These are phyloP conservation scores for Naumovozyma castellii DNA, from an alignment of 805 yeast genomes.

Conservation along the genomic window DNA sequence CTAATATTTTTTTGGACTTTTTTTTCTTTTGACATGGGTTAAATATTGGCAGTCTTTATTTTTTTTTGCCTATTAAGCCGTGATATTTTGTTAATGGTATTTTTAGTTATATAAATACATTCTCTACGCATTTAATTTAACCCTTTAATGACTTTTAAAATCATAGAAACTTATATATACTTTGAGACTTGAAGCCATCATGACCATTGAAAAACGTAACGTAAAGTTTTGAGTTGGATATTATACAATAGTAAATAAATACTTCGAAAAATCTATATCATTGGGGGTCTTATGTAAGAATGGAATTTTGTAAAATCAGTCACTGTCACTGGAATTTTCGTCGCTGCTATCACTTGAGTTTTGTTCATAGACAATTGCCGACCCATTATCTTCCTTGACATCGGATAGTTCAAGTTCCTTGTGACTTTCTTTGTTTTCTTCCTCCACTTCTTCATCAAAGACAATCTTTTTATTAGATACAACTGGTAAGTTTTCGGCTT, in stretches of 20 bases:
- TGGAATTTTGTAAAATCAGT: too few species aligned
- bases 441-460: slow-evolving; percentile 38
- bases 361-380: slow-evolving; percentile 28
- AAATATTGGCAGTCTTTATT: too few species aligned
- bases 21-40: too few species aligned
- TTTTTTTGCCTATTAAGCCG: too few species aligned
- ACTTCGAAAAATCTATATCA: neutral
- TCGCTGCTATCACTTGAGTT: slow-evolving; percentile 25
- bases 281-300: too few species aligned
- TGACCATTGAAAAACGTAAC: too few species aligned
- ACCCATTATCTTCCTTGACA: slow-evolving; percentile 28
- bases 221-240: too few species aligned
- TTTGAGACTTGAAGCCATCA: too few species aligned
- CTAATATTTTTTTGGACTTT: neutral
- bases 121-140: neutral
- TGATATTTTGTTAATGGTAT: too few species aligned
- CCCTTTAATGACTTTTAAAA: too few species aligned
- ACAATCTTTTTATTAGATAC: slow-evolving; percentile 39
- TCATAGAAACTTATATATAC: neutral
- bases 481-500: slow-evolving; percentile 46
- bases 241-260: too few species aligned
- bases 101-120: too few species aligned
- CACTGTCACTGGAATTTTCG: slow-evolving; percentile 18
- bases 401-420: slow-evolving; percentile 27
- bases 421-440: slow-evolving; percentile 29